phyloP scores from a whole-genome alignment of 257 asterid genomes.

The Forsythia suspensa region DNA sequence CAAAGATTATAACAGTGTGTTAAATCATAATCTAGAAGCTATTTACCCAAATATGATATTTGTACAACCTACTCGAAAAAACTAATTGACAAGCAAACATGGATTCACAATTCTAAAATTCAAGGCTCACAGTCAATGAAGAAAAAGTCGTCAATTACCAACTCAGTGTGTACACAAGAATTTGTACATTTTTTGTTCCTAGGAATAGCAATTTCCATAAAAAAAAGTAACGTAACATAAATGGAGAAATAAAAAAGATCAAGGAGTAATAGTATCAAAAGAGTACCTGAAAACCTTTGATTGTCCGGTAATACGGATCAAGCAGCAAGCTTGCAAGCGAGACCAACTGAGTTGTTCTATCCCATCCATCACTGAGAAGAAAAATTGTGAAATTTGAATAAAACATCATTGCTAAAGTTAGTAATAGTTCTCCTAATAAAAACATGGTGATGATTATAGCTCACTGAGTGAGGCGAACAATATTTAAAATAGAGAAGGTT shows the following conservation, averaged over 20 bases:
- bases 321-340: constrained; percentile 94
- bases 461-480: constrained; percentile 17
- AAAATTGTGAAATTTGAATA: constrained; percentile 18
- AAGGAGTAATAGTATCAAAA: background rate
- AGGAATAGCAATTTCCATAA: background rate
- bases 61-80: background rate
- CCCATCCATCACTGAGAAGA: constrained; percentile 95
- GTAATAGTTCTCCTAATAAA: background rate
- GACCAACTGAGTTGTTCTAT: constrained; percentile 93
- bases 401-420: constrained; percentile 23
- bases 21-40: background rate
- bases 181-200: background rate
- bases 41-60: background rate
- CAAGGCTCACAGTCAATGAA: constrained; percentile 6
- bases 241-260: constrained; percentile 6
- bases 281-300: constrained; percentile 89
- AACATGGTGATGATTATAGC: background rate
- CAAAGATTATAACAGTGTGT: background rate
- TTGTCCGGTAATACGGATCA: constrained; percentile 94
- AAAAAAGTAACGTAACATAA: background rate
- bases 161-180: background rate
- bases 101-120: background rate
- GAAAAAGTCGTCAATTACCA: background rate
- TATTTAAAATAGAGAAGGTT: constrained; percentile 11
- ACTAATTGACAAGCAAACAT: background rate